Evolutionary conservation across 306 rosid genomes (phyloP).

Genomic region (Trifolium dubium): DNA sequence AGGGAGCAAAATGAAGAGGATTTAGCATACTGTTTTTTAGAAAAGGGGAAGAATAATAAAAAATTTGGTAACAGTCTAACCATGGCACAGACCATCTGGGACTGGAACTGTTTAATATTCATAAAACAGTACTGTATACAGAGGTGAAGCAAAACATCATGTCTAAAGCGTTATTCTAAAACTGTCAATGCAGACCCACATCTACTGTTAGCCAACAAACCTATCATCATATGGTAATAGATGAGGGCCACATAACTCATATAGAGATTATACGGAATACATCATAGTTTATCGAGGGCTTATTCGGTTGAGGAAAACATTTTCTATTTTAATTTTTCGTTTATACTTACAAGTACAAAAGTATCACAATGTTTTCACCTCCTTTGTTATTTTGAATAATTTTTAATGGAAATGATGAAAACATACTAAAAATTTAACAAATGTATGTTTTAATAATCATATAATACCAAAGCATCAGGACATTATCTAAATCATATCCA

Average conservation of each 20-base stretch:
- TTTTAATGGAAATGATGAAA: constrained; percentile 7
- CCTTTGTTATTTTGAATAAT: neutral
- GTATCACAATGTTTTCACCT: neutral
- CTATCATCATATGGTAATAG: neutral
- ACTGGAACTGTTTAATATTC: constrained; percentile 12
- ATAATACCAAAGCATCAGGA: neutral
- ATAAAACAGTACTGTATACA: constrained; percentile 6
- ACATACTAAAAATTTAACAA: neutral
- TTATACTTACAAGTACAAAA: neutral
- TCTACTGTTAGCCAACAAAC: constrained; percentile 9
- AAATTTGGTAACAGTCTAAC: constrained; percentile 5
- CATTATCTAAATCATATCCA: constrained; percentile 17
- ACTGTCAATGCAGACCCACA: neutral
- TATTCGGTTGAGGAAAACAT: neutral
- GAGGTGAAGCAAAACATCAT: constrained; percentile 3
- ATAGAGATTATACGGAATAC: neutral
- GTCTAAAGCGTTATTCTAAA: constrained; percentile 6
- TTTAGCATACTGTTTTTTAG: neutral
- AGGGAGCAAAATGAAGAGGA: constrained; percentile 2
- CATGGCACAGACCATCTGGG: neutral
- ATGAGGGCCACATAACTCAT: neutral
- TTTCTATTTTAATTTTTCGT: neutral
- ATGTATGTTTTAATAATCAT: constrained; percentile 8
- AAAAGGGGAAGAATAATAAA: neutral
- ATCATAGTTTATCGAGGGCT: neutral